A percentile compares a stretch with the other conserved stretches of the same genome.
Evolutionary conservation across 306 rosid genomes (phyloP).

Genomic region (Cucurbita argyrosperma): DNA sequence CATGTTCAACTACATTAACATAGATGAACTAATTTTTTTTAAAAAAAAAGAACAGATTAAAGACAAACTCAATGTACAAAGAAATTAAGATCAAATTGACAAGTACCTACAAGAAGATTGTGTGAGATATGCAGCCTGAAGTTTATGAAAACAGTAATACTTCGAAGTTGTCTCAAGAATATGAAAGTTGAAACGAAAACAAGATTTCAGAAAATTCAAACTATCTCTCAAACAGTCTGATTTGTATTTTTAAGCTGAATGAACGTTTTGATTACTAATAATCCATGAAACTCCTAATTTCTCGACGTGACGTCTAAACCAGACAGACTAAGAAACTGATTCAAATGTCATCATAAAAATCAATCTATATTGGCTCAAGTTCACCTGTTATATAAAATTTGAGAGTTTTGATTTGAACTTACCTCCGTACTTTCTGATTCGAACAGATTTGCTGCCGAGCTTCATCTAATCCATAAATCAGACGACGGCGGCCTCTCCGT

Average conservation of each 20-base stretch:
- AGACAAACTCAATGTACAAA: too few species aligned
- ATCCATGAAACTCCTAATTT: not conserved
- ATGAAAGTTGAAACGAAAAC: not conserved
- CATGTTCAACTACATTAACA: not conserved
- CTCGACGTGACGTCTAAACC: not conserved
- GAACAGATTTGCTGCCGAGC: conserved; percentile 29
- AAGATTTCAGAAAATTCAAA: not conserved
- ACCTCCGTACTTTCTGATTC: not conserved
- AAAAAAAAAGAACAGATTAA: too few species aligned
- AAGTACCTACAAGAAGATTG: not conserved
- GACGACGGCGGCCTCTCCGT: conserved; percentile 37
- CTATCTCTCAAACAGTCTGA: not conserved
- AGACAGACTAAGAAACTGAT: not conserved
- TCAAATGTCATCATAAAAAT: not conserved
- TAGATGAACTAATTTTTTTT: not conserved
- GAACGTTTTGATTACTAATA: not conserved
- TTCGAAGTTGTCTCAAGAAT: not conserved
- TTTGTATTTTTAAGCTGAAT: not conserved
- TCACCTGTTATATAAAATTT: not conserved
- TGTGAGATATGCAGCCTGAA: not conserved
- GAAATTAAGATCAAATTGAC: too few species aligned
- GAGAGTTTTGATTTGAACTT: not conserved
- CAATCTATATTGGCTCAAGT: not conserved
- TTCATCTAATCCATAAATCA: conserved; percentile 53
- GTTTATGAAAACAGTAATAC: not conserved